Evolutionary conservation across 2,329 filamentous ascomycete species (phyloP).

Genomic region (Fusarium nelsonii): DNA sequence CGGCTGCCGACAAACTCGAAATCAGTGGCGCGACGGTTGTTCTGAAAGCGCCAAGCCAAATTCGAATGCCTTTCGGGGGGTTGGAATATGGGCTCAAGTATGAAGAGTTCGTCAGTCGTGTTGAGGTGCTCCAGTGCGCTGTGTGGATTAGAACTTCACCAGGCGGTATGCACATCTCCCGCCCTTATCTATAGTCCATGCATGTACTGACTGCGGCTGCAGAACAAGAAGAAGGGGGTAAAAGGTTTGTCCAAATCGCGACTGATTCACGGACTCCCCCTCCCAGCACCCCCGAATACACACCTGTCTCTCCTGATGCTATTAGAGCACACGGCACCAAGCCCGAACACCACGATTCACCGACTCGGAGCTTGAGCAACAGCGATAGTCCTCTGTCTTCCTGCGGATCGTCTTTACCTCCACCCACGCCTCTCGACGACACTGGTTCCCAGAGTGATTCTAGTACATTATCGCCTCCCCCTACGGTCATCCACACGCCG

Average conservation of each 20-base stretch:
- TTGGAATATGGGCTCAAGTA: constrained; percentile 40
- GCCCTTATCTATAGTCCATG: not conserved
- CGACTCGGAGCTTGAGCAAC: not conserved
- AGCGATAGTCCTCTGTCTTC: not conserved
- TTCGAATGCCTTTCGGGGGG: constrained; percentile 40
- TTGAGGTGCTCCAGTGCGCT: constrained; percentile 47
- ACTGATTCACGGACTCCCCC: not conserved
- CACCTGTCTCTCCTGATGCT: not conserved
- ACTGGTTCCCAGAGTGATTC: constrained; percentile 1
- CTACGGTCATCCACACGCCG: constrained; percentile 32
- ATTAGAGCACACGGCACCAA: not conserved
- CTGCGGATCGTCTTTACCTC: constrained; percentile 1
- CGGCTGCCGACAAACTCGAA: constrained; percentile 5
- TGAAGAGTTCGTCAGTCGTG: constrained; percentile 40
- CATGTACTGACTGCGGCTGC: not conserved
- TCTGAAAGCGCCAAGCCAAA: constrained; percentile 30
- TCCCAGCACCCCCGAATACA: not conserved
- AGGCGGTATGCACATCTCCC: constrained; percentile 25
- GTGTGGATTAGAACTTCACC: constrained; percentile 38
- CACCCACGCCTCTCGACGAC: not conserved
- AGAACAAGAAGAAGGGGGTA: constrained; percentile 9
- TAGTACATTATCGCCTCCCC: constrained; percentile 35
- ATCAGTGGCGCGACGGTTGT: constrained; percentile 13
- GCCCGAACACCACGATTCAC: not conserved
- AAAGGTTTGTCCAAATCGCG: not conserved